phyloP scores from a whole-genome alignment of 2,329 filamentous ascomycete species.

The Alternaria arborescens region DNA sequence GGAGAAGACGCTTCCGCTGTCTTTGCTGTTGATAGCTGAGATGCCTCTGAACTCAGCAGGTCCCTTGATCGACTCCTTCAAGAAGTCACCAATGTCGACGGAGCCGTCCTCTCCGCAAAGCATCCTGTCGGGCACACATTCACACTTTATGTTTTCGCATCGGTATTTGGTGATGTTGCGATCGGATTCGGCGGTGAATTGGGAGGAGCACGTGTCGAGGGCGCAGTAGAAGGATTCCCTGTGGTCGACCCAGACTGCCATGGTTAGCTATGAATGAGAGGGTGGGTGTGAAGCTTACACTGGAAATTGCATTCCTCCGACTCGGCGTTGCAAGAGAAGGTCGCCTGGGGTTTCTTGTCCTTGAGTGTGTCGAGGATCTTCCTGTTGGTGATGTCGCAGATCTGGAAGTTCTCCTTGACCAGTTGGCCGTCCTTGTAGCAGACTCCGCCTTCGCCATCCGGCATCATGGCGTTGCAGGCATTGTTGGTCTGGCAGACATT shows the following conservation, averaged over 20 bases:
- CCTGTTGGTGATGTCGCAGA: slow-evolving; percentile 95
- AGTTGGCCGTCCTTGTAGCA: slow-evolving; percentile 93
- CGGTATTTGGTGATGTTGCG: slow-evolving; percentile 85
- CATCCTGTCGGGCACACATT: slow-evolving; percentile 90
- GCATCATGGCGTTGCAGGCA: slow-evolving; percentile 89
- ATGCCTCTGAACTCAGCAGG: slow-evolving; percentile 83
- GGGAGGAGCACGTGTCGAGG: slow-evolving; percentile 80
- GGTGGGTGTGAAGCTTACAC: slow-evolving; percentile 65
- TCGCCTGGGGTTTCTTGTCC: slow-evolving; percentile 87
- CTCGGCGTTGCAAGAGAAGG: slow-evolving; percentile 85
- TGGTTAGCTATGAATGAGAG: slow-evolving; percentile 34
- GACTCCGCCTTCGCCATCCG: slow-evolving; percentile 79
- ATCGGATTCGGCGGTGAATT: slow-evolving; percentile 70
- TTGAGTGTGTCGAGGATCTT: slow-evolving; percentile 90
- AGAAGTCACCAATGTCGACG: slow-evolving; percentile 89
- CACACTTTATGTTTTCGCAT: slow-evolving; percentile 85
- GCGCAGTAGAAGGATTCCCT: slow-evolving; percentile 96
- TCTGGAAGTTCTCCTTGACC: slow-evolving; percentile 94
- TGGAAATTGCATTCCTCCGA: slow-evolving; percentile 89
- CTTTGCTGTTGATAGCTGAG: slow-evolving; percentile 64
- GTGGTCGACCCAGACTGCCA: slow-evolving; percentile 88
- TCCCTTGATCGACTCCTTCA: slow-evolving; percentile 82
- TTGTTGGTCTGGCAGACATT: slow-evolving; percentile 85
- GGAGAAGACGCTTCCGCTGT: slow-evolving; percentile 81
- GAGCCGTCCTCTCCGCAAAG: slow-evolving; percentile 91